Conservation (phyloP, 2,329 filamentous ascomycete genomes). For the Diplodia corticola region DNA sequence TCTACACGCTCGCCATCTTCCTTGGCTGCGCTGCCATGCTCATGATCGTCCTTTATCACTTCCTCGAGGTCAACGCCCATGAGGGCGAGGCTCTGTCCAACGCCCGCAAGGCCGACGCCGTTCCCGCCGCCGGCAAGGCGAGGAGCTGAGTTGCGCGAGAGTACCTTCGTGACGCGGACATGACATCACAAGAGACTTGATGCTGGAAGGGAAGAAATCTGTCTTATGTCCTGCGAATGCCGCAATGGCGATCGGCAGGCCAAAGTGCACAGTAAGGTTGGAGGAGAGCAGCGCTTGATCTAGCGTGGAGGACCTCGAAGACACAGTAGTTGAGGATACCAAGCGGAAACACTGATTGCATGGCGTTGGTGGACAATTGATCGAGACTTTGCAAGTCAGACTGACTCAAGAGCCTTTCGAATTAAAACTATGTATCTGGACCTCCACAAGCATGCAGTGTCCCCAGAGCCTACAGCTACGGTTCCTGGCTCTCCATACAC, state of each 20-base stretch:
- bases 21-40: conserved; percentile 88
- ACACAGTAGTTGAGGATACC: conserved; percentile 13
- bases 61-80: conserved; percentile 88
- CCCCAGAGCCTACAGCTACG: not conserved
- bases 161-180: not conserved
- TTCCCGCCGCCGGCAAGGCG: conserved; percentile 33
- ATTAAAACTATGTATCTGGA: not conserved
- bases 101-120: conserved; percentile 35
- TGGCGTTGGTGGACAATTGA: conserved; percentile 8
- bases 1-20: conserved; percentile 90
- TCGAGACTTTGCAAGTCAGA: not conserved
- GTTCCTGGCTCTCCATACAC: not conserved
- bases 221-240: not conserved
- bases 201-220: not conserved
- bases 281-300: not conserved
- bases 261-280: not conserved
- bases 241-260: not conserved
- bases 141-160: conserved; percentile 27
- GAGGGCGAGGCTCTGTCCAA: conserved; percentile 44
- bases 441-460: not conserved
- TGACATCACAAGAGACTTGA: not conserved
- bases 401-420: not conserved
- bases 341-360: conserved; percentile 3
- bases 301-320: not conserved
- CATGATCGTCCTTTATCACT: conserved; percentile 92